A percentile compares a stretch with the other conserved stretches of the same genome.
Conservation (phyloP, 768 basidiomycete species). For the Chlorophyllum brunneum region DNA sequence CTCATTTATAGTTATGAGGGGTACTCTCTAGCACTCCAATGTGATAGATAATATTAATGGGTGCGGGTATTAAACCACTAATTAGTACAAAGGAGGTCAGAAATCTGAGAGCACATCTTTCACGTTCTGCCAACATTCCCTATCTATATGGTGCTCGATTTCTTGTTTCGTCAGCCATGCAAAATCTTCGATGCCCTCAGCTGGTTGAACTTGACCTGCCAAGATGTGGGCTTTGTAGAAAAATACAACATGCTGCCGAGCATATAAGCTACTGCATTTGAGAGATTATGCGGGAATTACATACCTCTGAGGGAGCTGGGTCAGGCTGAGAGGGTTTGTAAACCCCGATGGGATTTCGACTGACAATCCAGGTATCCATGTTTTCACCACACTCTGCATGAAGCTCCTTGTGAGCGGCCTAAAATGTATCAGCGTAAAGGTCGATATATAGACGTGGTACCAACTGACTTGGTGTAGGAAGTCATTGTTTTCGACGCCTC, state of each 20-base stretch:
- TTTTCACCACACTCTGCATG: constrained; percentile 67
- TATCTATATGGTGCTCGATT: constrained; percentile 64
- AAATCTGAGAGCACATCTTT: constrained; percentile 80
- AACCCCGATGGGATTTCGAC: constrained; percentile 82
- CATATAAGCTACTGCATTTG: background rate
- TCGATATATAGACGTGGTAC: background rate
- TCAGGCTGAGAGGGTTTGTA: constrained; percentile 46
- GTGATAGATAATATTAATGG: constrained; percentile 3
- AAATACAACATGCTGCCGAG: constrained; percentile 65
- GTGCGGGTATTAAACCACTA: constrained; percentile 15
- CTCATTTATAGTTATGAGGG: too few relatives aligned
- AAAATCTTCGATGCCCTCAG: constrained; percentile 65
- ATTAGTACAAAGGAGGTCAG: constrained; percentile 25
- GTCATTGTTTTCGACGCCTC: constrained; percentile 56
- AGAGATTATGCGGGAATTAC: constrained; percentile 9
- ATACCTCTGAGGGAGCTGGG: constrained; percentile 33
- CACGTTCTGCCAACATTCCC: constrained; percentile 70
- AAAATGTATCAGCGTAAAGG: constrained; percentile 2
- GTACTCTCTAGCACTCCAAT: background rate
- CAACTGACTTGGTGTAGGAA: constrained; percentile 70
- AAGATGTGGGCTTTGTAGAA: constrained; percentile 94
- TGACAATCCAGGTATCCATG: constrained; percentile 96
- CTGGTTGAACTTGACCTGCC: constrained; percentile 70
- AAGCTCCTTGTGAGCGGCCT: constrained; percentile 77
- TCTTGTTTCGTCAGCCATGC: constrained; percentile 96